Conservation (phyloP, 495 filamentous ascomycete species). For the Talaromyces wortmannii region DNA sequence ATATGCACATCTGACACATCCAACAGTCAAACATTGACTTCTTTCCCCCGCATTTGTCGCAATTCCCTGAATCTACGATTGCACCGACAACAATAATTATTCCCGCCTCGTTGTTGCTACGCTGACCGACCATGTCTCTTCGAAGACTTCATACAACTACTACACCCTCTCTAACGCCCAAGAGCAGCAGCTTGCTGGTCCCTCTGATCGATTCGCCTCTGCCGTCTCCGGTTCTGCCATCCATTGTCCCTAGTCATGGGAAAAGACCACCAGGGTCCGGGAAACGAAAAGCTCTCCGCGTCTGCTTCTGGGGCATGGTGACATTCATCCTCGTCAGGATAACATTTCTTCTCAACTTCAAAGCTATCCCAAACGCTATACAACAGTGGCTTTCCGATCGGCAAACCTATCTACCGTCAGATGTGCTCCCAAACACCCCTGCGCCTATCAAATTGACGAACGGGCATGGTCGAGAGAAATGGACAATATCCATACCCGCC, state of each 20-base stretch:
- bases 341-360: not conserved
- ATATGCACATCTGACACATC: not conserved
- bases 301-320: conserved; percentile 35
- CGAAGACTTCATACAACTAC: conserved; percentile 7
- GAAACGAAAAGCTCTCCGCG: conserved; percentile 40
- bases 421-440: not conserved
- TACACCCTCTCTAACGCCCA: conserved; percentile 3
- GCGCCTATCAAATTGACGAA: conserved; percentile 9
- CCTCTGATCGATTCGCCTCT: conserved; percentile 50
- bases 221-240: conserved; percentile 57
- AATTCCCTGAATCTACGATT: too few relatives aligned
- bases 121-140: conserved; percentile 10
- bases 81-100: too few relatives aligned
- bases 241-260: conserved; percentile 53
- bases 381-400: not conserved
- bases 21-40: not conserved
- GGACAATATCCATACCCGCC: conserved; percentile 65
- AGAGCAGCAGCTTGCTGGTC: conserved; percentile 2
- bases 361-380: not conserved
- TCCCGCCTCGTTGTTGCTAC: too few relatives aligned
- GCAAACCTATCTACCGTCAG: not conserved
- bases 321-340: conserved; percentile 4
- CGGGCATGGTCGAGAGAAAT: conserved; percentile 35
- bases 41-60: not conserved
- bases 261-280: conserved; percentile 35